Base-by-base conservation (phyloP, 2,329 filamentous ascomycete species). In the Akanthomyces uredinophilus region DNA sequence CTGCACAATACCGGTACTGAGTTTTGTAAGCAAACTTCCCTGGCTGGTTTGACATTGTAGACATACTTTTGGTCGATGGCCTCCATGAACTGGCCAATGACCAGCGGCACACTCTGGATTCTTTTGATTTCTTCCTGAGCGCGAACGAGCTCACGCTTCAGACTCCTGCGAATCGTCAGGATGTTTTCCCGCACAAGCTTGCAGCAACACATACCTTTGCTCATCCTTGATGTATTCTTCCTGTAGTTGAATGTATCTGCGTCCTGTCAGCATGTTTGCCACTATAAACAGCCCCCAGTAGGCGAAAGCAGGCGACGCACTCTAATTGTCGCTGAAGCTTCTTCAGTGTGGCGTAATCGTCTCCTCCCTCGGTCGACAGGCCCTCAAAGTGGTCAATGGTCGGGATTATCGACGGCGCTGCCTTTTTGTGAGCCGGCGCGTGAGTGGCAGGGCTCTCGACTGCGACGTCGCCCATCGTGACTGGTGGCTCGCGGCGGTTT, bases 201-300 rank as follows among this genome's bases (percentile, higher is more conserved):
- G 1, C 5, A 22, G 11, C 8, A 50, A 14, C 43, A 60, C 44
- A 64, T 78, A 90, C 89, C 91, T 88, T 81, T 99, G 95, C 83
- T 99, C 95, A 86, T 99, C 95, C 81, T 99, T 99, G 87, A 99
- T 99, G 78, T 99, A 99, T 76, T 99, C 95, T 79, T 99, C 95
- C 80, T 99, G 95, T 70, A 99, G 84, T 78, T 97, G 92, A 75
- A 98, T 96, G 77, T 96, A 91, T 76, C 89, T 92, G 69, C 66
- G 62, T 11, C 51, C 35, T 39, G 62, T 66, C 66, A 77, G 72
- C 56, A 60, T 24, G 18, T 35, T 54, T 52, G 65, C 63, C 60
- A 22, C 39, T 43, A 8, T 27, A 5, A 24, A 46, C 56, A 44
- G 43, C 29, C 27, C 11, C 22, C 32, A 10, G 35, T 5, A 39